A percentile compares a stretch with the other conserved stretches of the same genome.
These are phyloP conservation scores for Carpinus fangiana DNA, from an alignment of 306 rosid species.

Conservation along the genomic window DNA sequence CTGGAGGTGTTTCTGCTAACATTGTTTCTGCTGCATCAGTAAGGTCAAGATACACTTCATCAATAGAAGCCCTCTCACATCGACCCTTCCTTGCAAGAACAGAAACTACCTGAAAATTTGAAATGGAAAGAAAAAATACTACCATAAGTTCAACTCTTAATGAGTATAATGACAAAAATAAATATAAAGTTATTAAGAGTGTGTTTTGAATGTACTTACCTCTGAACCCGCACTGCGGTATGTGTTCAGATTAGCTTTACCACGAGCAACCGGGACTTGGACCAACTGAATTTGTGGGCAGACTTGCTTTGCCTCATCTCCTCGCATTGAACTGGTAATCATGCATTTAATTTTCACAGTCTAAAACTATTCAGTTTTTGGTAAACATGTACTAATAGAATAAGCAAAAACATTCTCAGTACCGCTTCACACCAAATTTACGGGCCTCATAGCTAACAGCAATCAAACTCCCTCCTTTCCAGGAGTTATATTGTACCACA, in stretches of 20 bases:
- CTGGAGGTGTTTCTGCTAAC: slow-evolving; percentile 72
- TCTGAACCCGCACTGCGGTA: slow-evolving; percentile 88
- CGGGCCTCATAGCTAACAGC: slow-evolving; percentile 99
- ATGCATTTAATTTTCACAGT: background rate
- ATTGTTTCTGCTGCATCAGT: slow-evolving; percentile 80
- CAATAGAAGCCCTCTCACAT: slow-evolving; percentile 97
- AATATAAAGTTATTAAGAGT: background rate
- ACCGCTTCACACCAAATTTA: slow-evolving; percentile 83
- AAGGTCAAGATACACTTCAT: slow-evolving; percentile 94
- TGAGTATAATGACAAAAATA: background rate
- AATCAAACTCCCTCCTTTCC: slow-evolving; percentile 89
- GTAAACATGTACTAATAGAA: background rate
- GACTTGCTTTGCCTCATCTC: slow-evolving; percentile 80
- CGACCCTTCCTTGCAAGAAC: slow-evolving; percentile 79
- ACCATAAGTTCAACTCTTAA: slow-evolving; percentile 3
- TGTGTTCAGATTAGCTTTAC: slow-evolving; percentile 84
- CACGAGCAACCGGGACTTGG: slow-evolving; percentile 90
- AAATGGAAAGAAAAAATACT: background rate
- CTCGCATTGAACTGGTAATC: slow-evolving; percentile 83
- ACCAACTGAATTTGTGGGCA: slow-evolving; percentile 84
- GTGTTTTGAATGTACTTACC: slow-evolving; percentile 37
- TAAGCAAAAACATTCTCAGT: background rate
- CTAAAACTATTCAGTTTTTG: background rate
- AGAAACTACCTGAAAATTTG: slow-evolving; percentile 63
- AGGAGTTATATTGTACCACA: slow-evolving; percentile 86